Conservation (phyloP, 2,329 filamentous ascomycete genomes). For the Penicillium sp. region DNA sequence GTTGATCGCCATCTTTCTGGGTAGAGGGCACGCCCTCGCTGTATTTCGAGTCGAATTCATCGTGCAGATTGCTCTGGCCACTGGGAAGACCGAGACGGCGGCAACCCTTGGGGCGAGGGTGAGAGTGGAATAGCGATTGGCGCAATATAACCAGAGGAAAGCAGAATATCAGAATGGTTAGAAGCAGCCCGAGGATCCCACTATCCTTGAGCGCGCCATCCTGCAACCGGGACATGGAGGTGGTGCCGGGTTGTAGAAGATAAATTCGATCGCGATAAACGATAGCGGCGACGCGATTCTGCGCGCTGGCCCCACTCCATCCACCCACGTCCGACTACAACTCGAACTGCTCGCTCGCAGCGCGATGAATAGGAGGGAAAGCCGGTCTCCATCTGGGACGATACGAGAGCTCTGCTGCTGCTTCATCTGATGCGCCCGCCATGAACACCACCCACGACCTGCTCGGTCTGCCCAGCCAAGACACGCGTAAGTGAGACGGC, state of each 20-base stretch:
- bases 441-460: slow-evolving; percentile 32
- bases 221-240: not conserved
- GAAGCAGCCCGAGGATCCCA: not conserved
- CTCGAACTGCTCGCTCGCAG: not conserved
- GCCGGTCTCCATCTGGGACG: not conserved
- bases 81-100: slow-evolving; percentile 50
- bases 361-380: too few relatives aligned
- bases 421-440: not conserved
- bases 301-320: slow-evolving; percentile 6
- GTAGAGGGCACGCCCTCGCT: slow-evolving; percentile 34
- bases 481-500: slow-evolving; percentile 27
- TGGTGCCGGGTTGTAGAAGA: not conserved
- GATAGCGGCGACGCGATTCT: not conserved
- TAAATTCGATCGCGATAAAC: not conserved
- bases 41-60: slow-evolving; percentile 56
- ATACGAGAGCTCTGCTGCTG: not conserved
- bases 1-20: slow-evolving; percentile 33
- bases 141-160: not conserved
- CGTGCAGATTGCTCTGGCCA: slow-evolving; percentile 52
- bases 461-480: slow-evolving; percentile 31
- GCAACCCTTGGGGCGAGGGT: slow-evolving; percentile 47
- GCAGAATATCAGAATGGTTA: not conserved
- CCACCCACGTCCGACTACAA: slow-evolving; percentile 5
- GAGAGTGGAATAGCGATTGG: slow-evolving; percentile 5
- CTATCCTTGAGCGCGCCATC: not conserved